Percentiles rank a stretch among this genome's conserved stretches.
Conservation (phyloP, 2,329 filamentous ascomycete genomes). For the Mycosphaerella sp. region DNA sequence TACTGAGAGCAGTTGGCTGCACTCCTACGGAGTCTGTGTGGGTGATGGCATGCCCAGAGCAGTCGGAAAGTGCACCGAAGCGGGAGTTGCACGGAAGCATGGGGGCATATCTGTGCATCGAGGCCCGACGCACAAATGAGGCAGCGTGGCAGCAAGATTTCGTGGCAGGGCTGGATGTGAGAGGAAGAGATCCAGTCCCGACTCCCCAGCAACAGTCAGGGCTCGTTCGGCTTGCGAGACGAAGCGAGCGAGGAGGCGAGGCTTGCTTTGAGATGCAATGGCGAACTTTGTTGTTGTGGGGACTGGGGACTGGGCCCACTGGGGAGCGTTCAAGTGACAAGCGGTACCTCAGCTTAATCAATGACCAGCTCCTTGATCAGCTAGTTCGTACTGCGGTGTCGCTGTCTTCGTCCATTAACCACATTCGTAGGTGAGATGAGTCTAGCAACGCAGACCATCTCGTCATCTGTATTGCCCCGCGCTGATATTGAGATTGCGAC, state of each 20-base stretch:
- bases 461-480: not conserved
- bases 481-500: not conserved
- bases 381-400: not conserved
- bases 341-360: not conserved
- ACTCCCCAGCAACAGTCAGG: not conserved
- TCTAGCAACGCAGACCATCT: not conserved
- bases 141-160: constrained; percentile 8
- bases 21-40: constrained; percentile 3
- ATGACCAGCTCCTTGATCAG: too few species aligned
- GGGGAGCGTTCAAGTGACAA: not conserved
- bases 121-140: not conserved
- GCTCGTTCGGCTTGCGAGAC: constrained; percentile 4
- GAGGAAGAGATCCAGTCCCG: constrained; percentile 1
- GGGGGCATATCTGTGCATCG: constrained; percentile 8
- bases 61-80: constrained; percentile 4
- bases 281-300: constrained; percentile 3
- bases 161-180: constrained; percentile 7
- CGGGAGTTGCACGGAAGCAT: constrained; percentile 1
- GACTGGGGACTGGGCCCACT: too few species aligned
- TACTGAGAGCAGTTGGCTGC: not conserved
- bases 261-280: constrained; percentile 5
- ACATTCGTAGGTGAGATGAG: not conserved
- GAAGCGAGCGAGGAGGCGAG: constrained; percentile 10
- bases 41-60: constrained; percentile 13
- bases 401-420: constrained; percentile 7